A percentile compares a stretch with the other conserved stretches of the same genome.
Conservation (phyloP, 2,329 filamentous ascomycete species). For the Cephalotrichum gorgonifer region DNA sequence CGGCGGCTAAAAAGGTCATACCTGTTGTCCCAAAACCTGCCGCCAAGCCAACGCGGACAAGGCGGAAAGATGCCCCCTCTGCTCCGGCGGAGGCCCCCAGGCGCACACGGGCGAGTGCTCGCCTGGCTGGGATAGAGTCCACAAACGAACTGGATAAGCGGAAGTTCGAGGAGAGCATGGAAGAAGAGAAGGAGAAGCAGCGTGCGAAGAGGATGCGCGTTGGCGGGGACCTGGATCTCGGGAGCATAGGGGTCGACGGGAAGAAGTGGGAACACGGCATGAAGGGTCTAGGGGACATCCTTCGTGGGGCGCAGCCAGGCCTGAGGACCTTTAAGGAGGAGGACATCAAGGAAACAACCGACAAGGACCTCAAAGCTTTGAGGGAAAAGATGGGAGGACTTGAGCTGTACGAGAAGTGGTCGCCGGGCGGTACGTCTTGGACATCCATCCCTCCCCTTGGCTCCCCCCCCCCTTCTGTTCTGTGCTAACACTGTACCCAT, state of each 20-base stretch:
- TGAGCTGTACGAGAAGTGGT: conserved; percentile 72
- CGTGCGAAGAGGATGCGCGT: conserved; percentile 49
- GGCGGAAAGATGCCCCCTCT: conserved; percentile 15
- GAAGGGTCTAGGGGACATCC: conserved; percentile 49
- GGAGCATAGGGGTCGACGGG: conserved; percentile 70
- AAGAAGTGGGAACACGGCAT: conserved; percentile 62
- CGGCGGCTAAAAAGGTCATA: conserved; percentile 58
- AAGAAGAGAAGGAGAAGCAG: conserved; percentile 26
- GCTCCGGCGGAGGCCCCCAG: conserved; percentile 26
- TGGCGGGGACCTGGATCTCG: conserved; percentile 54
- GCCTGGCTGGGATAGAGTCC: conserved; percentile 43
- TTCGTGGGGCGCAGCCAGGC: conserved; percentile 65
- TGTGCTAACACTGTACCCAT: not conserved
- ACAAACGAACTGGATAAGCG: conserved; percentile 36
- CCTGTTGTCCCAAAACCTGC: conserved; percentile 42
- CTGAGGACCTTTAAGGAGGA: conserved; percentile 78
- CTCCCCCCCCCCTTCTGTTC: not conserved
- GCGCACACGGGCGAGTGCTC: conserved; percentile 46
- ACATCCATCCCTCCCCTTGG: not conserved
- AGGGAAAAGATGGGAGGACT: conserved; percentile 69
- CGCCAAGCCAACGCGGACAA: conserved; percentile 11
- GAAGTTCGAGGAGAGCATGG: conserved; percentile 39
- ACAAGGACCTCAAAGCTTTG: conserved; percentile 63
- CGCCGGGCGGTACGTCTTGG: conserved; percentile 55
- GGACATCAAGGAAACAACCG: conserved; percentile 67